Base-by-base conservation (phyloP, 805 yeast species). In the Debaryomyces maramus region DNA sequence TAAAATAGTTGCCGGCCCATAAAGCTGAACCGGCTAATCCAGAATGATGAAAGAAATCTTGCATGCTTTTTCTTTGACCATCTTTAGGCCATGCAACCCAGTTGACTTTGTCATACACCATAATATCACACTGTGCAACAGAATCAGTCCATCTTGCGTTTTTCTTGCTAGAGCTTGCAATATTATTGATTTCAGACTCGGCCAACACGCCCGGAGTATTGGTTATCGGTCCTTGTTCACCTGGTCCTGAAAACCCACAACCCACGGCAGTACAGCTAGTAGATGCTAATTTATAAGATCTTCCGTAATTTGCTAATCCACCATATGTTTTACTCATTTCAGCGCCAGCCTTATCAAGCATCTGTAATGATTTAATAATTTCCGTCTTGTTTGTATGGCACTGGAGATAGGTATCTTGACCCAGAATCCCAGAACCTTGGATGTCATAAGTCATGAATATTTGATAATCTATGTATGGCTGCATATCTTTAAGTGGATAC, bases 231-330 rank as follows among this genome's bases (percentile, higher is more conserved):
- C 32, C 32, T 13, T 29, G 13, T 15, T 29, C 15, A 4, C 32
- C 18, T 3, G 46, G 41, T 2, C 55, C 55, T 2, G 46, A 43
- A 30, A 40, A 44, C 8, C 33, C 26, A 42, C 55, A 51, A 2
- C 49, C 50, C 14, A 17, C 34, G 6, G 38, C 14, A 15, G 36
- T 36, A 48, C 57, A 52, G 4, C 13, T 13, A 5, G 42, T 36
- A 26, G 29, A 29, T 3, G 36, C 11, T 11, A 47, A 35, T 34
- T 47, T 41, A 27, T 22, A 53, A 9, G 51, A 30, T 39, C 51
- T 45, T 2, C 50, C 58, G 38, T 53, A 53, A 34, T 47, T 53
- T 11, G 56, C 58, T 13, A 53, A 35, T 8, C 58, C 58, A 5
- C 53, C 56, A 32, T 40, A 36, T 5, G 50, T 27, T 35, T 53